Evolutionary conservation across 2,329 filamentous ascomycete species (phyloP).

Genomic region (Exophiala lecanii-corni): DNA sequence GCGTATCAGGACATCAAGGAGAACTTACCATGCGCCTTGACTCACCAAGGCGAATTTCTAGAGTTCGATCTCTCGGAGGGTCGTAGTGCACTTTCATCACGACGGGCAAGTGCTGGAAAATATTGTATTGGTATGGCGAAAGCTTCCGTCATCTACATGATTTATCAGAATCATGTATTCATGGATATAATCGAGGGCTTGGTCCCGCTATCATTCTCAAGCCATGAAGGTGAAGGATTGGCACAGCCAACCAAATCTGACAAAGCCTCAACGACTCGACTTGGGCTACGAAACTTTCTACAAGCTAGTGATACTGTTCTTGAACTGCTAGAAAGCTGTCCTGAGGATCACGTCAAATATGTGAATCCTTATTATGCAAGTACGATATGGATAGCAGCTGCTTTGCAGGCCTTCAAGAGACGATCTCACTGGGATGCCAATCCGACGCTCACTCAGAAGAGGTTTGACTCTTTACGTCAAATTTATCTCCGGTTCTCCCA

Average conservation of each 20-base stretch:
- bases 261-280: background rate
- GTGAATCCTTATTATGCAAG: slow-evolving; percentile 33
- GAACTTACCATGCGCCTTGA: slow-evolving; percentile 1
- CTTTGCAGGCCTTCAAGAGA: slow-evolving; percentile 27
- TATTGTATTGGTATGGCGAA: slow-evolving; percentile 5
- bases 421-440: background rate
- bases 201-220: slow-evolving; percentile 2
- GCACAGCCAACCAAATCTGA: background rate
- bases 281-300: slow-evolving; percentile 25
- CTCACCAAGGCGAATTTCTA: slow-evolving; percentile 4
- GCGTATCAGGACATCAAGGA: slow-evolving; percentile 3
- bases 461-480: slow-evolving; percentile 21
- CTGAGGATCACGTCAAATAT: slow-evolving; percentile 28
- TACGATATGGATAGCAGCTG: slow-evolving; percentile 33
- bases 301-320: slow-evolving; percentile 30
- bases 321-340: slow-evolving; percentile 27
- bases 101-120: slow-evolving; percentile 1
- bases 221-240: background rate
- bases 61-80: slow-evolving; percentile 1
- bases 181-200: slow-evolving; percentile 4
- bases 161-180: slow-evolving; percentile 8
- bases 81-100: background rate
- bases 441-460: slow-evolving; percentile 16
- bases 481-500: slow-evolving; percentile 28
- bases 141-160: slow-evolving; percentile 6